Base-by-base conservation (phyloP, 1,284 basidiomycete genomes). In the Schizopora paradoxa region DNA sequence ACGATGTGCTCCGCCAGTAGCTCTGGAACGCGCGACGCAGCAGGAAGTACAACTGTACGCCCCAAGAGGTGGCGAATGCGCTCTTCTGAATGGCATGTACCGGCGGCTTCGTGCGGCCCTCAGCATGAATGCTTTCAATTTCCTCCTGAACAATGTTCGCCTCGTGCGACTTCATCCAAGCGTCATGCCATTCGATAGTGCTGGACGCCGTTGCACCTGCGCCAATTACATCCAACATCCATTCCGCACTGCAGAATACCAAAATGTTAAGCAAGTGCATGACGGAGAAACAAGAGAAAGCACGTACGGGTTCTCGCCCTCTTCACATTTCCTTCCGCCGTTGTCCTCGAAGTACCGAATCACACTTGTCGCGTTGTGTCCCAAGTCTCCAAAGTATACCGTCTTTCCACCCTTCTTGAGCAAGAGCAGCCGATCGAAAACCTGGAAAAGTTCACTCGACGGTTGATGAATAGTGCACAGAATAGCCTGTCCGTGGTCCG, bases 311-410 rank as follows among this genome's bases (percentile, higher is more conserved):
- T 75, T 75, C 58, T 68, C 73, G 5, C 61, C 53, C 5, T 62
- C 57, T 5, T 54, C 54, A 51, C 70, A 73, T 13, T 56, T 41
- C 2, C 61, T 62, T 3, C 73, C 77, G 18, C 82, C 81, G 22
- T 78, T 75, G 22, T 58, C 57, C 56, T 87, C 77, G 54, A 91
- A 91, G 63, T 90, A 91, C 14, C 69, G 56, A 52, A 86, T 74
- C 32, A 90, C 59, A 0, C 68, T 73, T 23, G 62, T 63, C 2
- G 77, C 70, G 52, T 78, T 72, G 16, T 66, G 51, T 3, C 88
- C 88, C 13, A 89, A 63, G 46, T 89, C 79, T 18, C 86, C 88
- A 54, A 88, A 89, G 61, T 86, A 89, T 1, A 85, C 82, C 0
- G 77, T 87, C 62, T 85, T 71, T 1, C 86, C 85, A n/a, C 84